Evolutionary conservation across 352 stramenopile genomes (phyloP), one percentile per base, ranked within the genome.

Genomic region (Phytophthora sojae): DNA sequence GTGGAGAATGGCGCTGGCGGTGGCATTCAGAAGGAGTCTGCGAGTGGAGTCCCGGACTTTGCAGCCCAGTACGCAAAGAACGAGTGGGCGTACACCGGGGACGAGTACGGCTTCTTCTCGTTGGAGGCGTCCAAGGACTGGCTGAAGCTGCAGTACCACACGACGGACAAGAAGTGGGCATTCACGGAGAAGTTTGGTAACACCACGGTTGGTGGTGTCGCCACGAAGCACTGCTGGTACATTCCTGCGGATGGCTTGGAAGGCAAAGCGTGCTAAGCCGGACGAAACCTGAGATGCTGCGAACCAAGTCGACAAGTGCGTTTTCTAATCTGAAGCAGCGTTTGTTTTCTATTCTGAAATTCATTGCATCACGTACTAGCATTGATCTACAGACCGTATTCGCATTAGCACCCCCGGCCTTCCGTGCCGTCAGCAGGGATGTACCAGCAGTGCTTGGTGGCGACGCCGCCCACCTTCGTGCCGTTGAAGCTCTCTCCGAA

Each of bases 141-240:
- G 64, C 5, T 71, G 14, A 71, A 67, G 57, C 57, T 71, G 47
- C 64, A 71, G 49, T 71, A 71, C 49, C 49, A 67, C 57, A 66
- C 57, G 29, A 39, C 56, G 5, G 64, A 66, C 29, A 61, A 17
- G 14, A 59, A 62, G n/a, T 71, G 64, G 64, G 30, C 35, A 0
- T 67, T 71, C 50, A 56, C 44, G 9, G 49, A 65, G 37, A 35
- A 66, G 5, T 57, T 51, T 11, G 12, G 9, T 15, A 56, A 51
- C 37, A 71, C 42, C 23, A 66, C 58, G 49, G 39, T 67, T 17
- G 64, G 64, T 6, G 56, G 64, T 6, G 64, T 71, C 0, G 49
- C 21, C n/a, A 71, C 64, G 25, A 71, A 71, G 37, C 37, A 71
- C 49, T 71, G 64, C 49, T 71, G 64, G 64, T 71, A 67, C 64